A percentile compares a stretch with the other conserved stretches of the same genome.
phyloP scores from a whole-genome alignment of 345 rosid genomes.

The Gossypium raimondii region DNA sequence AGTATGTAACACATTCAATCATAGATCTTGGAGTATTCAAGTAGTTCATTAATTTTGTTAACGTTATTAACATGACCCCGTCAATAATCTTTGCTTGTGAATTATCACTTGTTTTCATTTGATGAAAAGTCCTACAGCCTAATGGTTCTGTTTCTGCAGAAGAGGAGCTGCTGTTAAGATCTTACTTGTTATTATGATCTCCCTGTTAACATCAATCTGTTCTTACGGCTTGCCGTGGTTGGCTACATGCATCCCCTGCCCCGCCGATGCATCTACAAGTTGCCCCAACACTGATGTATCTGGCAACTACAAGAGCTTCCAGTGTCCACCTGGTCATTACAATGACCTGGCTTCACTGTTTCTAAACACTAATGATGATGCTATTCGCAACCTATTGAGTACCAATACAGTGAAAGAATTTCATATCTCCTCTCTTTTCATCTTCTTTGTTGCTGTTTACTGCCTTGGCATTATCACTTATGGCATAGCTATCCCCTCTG shows the following conservation, averaged over 20 bases:
- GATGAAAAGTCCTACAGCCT: background rate
- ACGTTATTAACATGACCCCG: background rate
- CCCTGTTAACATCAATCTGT: constrained; percentile 55
- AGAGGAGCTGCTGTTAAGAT: constrained; percentile 48
- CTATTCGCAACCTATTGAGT: constrained; percentile 51
- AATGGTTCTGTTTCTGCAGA: constrained; percentile 24
- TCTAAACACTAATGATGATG: constrained; percentile 64
- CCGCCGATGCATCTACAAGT: constrained; percentile 28
- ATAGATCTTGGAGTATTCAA: background rate
- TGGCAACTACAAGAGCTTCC: constrained; percentile 58
- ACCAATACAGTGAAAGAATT: constrained; percentile 40
- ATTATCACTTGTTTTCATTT: background rate
- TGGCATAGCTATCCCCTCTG: constrained; percentile 68
- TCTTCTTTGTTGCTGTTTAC: constrained; percentile 52
- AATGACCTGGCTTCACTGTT: constrained; percentile 66
- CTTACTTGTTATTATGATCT: constrained; percentile 38
- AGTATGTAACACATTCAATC: constrained; percentile 29
- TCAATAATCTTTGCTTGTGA: background rate
- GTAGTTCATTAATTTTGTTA: background rate
- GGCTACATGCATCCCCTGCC: constrained; percentile 53
- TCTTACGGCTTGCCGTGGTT: constrained; percentile 64
- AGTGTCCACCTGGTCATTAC: constrained; percentile 48
- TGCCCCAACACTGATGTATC: constrained; percentile 55
- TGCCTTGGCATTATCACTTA: constrained; percentile 60
- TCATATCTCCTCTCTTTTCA: constrained; percentile 42